These are phyloP conservation scores for Cladosporium sp. DNA, from an alignment of 2,329 filamentous ascomycete species.

Conservation along the genomic window DNA sequence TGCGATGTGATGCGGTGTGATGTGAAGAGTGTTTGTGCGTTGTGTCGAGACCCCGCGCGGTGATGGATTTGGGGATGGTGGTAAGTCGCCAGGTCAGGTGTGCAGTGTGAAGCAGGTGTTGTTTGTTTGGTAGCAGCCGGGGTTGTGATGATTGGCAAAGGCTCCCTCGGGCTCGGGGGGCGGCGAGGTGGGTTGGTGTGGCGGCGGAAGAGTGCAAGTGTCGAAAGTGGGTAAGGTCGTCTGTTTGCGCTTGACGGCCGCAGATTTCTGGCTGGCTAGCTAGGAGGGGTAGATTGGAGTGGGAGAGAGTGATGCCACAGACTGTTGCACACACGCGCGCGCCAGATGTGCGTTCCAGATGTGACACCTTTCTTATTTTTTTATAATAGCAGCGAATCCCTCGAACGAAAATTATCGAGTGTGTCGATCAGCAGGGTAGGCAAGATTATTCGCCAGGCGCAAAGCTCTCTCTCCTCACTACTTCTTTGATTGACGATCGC, in stretches of 20 bases:
- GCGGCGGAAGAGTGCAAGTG: background rate
- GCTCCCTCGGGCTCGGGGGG: background rate
- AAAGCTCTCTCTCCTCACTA: background rate
- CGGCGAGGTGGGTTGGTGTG: constrained; percentile 12
- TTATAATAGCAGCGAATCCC: background rate
- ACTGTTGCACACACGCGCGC: background rate
- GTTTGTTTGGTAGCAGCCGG: constrained; percentile 7
- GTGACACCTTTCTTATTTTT: background rate
- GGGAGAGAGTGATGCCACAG: background rate
- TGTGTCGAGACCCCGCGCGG: constrained; percentile 1
- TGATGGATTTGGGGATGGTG: background rate
- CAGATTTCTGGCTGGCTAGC: background rate
- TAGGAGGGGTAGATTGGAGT: constrained; percentile 11
- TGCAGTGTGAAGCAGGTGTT: background rate
- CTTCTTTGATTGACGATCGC: background rate
- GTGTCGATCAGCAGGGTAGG: background rate
- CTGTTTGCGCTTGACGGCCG: constrained; percentile 10
- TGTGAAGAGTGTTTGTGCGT: background rate
- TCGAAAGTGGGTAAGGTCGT: constrained; percentile 3
- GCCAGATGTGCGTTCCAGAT: background rate
- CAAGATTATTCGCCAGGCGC: background rate
- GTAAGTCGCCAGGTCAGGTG: background rate
- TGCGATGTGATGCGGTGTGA: background rate
- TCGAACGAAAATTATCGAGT: background rate
- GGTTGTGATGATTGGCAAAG: constrained; percentile 6